Percentiles rank a stretch among this genome's conserved stretches.
These are phyloP conservation scores for Suhomyces maxii DNA, from an alignment of 1,139 yeast genomes.

Conservation along the genomic window DNA sequence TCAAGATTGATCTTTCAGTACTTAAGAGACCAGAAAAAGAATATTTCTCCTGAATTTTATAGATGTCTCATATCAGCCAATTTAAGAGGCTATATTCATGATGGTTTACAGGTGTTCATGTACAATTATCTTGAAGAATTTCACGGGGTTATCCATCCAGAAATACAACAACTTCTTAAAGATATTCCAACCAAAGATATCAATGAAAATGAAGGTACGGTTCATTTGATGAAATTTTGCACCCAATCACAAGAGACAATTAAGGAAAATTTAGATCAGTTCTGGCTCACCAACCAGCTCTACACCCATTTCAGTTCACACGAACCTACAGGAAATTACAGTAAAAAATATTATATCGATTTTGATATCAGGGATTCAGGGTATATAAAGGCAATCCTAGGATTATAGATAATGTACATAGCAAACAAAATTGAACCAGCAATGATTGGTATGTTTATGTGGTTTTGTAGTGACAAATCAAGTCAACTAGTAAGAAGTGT, in stretches of 20 bases:
- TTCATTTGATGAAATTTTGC: conserved; percentile 7
- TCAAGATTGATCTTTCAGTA: conserved; percentile 27
- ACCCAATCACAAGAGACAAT: neutral
- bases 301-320: conserved; percentile 2
- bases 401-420: conserved; percentile 5
- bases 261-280: conserved; percentile 9
- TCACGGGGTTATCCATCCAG: conserved; percentile 13
- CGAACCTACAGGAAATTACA: conserved; percentile 8
- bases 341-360: conserved; percentile 21
- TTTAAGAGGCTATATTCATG: conserved; percentile 24
- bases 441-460: neutral
- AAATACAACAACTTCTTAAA: conserved; percentile 15
- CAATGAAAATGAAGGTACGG: conserved; percentile 12
- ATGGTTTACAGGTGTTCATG: conserved; percentile 30
- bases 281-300: conserved; percentile 16
- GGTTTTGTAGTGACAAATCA: neutral
- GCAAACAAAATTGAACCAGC: conserved; percentile 6
- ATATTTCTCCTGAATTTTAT: conserved; percentile 20
- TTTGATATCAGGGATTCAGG: conserved; percentile 30
- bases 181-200: conserved; percentile 17
- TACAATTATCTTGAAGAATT: conserved; percentile 25
- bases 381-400: conserved; percentile 19
- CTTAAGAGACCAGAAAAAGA: conserved; percentile 14
- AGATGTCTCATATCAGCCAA: conserved; percentile 27
- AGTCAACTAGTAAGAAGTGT: no score